phyloP scores from a whole-genome alignment of 345 rosid genomes.

The Ceriops zippeliana region DNA sequence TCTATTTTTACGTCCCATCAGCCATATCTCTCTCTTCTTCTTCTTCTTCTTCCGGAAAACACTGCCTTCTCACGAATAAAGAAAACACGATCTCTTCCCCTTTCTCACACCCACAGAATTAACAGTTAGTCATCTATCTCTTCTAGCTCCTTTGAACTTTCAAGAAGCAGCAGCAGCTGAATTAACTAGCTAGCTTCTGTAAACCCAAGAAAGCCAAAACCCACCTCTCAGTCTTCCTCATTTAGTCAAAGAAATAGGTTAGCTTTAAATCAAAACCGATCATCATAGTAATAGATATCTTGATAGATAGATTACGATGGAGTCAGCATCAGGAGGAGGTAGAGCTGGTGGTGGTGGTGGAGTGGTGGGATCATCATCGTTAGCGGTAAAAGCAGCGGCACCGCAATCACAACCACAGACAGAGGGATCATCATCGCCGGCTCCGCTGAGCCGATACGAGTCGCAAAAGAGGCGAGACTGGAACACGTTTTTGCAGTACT shows the following conservation, averaged over 20 bases:
- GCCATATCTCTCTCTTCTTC: neutral
- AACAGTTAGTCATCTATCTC: neutral
- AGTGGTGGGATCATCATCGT: conserved; percentile 10
- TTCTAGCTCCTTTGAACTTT: neutral
- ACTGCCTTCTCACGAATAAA: conserved; percentile 16
- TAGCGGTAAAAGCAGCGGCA: conserved; percentile 1
- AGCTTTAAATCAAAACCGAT: neutral
- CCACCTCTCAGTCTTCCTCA: neutral
- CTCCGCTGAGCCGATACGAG: conserved; percentile 30
- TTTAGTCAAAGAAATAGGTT: neutral
- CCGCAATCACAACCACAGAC: neutral
- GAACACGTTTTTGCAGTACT: conserved; percentile 32
- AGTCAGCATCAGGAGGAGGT: conserved; percentile 15
- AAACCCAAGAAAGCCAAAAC: neutral
- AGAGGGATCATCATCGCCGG: conserved; percentile 6
- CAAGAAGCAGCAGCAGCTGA: neutral
- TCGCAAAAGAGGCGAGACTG: conserved; percentile 36
- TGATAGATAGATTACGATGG: conserved; percentile 7
- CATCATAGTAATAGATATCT: too few relatives aligned
- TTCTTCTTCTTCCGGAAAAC: neutral
- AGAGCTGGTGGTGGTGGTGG: neutral
- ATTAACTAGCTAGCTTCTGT: neutral
- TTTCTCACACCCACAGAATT: conserved; percentile 3
- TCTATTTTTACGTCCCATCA: conserved; percentile 24
- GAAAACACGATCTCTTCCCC: conserved; percentile 10